Percentiles rank a stretch among this genome's conserved stretches.
Evolutionary conservation across 805 yeast genomes (phyloP).

Genomic region (Tetrapisispora phaffii): DNA sequence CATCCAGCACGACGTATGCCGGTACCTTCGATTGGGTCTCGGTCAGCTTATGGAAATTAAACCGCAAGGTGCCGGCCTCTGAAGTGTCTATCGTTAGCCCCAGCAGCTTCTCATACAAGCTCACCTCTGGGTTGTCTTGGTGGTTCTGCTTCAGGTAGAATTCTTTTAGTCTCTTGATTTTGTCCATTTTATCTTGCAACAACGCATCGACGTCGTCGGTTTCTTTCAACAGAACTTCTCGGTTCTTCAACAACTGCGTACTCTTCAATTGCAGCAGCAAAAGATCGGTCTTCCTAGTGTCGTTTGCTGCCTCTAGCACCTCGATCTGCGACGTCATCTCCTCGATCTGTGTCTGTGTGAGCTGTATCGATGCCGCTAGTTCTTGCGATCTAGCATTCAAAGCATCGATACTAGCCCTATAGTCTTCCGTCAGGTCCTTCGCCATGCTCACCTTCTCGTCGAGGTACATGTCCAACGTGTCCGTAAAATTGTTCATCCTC

Average conservation of each 20-base stretch:
- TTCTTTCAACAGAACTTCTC: constrained; percentile 21
- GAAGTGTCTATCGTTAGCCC: constrained; percentile 49
- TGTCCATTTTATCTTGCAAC: constrained; percentile 26
- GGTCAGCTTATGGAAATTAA: constrained; percentile 39
- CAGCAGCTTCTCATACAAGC: constrained; percentile 41
- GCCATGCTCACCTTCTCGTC: not conserved
- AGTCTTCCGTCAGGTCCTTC: not conserved
- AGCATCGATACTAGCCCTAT: not conserved
- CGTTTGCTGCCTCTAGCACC: constrained; percentile 18
- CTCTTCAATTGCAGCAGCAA: constrained; percentile 32
- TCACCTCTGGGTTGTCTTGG: constrained; percentile 42
- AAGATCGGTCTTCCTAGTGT: constrained; percentile 30
- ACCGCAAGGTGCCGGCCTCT: constrained; percentile 36
- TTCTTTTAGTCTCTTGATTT: constrained; percentile 28
- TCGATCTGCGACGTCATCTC: constrained; percentile 17
- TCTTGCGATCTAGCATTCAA: not conserved
- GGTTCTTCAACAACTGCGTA: constrained; percentile 26
- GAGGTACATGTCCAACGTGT: not conserved
- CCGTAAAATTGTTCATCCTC: not conserved
- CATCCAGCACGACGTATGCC: constrained; percentile 36
- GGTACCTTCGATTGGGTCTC: constrained; percentile 23
- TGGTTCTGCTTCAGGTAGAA: constrained; percentile 36
- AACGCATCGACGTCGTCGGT: constrained; percentile 29
- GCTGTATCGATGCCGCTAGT: not conserved
- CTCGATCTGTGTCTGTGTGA: not conserved